These are phyloP conservation scores for Apiotrichum domesticum DNA, from an alignment of 1,284 basidiomycete genomes.

Conservation along the genomic window DNA sequence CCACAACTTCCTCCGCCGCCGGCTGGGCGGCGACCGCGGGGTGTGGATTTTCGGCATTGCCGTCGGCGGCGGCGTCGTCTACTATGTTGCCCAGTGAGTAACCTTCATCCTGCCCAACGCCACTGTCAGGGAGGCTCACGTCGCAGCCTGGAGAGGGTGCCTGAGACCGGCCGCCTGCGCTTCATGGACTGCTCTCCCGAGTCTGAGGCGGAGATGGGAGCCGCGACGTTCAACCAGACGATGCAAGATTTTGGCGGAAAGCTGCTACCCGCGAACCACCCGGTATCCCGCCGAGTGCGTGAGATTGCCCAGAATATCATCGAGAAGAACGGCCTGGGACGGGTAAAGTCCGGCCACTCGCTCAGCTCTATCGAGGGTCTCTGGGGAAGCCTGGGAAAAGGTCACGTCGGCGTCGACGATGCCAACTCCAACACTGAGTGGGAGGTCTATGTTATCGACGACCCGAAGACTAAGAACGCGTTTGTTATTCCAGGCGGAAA, in stretches of 20 bases:
- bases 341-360: conserved; percentile 48
- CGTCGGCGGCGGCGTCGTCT: conserved; percentile 50
- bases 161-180: conserved; percentile 73
- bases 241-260: conserved; percentile 13
- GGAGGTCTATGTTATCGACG: conserved; percentile 71
- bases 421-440: conserved; percentile 36
- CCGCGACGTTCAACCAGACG: conserved; percentile 9
- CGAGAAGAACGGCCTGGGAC: conserved; percentile 63
- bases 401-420: background rate
- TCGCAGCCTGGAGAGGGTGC: conserved; percentile 66
- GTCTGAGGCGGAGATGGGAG: conserved; percentile 52
- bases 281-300: conserved; percentile 60
- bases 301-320: conserved; percentile 69
- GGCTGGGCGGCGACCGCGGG: conserved; percentile 41
- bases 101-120: no score
- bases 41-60: conserved; percentile 37
- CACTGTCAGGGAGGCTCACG: no score
- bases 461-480: conserved; percentile 68
- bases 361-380: conserved; percentile 33
- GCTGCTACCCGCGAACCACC: conserved; percentile 64
- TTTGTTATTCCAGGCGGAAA: conserved; percentile 67
- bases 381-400: conserved; percentile 29
- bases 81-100: conserved; percentile 59
- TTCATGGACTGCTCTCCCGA: conserved; percentile 70
- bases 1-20: conserved; percentile 27